Percentiles rank a stretch among this genome's conserved stretches.
These are phyloP conservation scores for Lathyrus tuberosus DNA, from an alignment of 306 rosid species.

Conservation along the genomic window DNA sequence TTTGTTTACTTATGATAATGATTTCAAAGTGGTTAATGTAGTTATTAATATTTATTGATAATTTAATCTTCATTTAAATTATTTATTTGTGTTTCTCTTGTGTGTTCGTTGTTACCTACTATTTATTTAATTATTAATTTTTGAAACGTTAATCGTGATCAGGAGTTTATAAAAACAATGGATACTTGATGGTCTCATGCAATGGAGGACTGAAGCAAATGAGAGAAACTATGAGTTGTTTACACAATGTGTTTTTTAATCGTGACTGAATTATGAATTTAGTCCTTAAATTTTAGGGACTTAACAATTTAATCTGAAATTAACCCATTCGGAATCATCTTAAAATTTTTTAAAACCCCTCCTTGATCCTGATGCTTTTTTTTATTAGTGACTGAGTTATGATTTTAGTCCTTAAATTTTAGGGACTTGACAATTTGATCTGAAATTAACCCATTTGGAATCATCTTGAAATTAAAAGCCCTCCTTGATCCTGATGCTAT, in stretches of 20 bases:
- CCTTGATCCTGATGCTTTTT: no score
- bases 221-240: constrained; percentile 90
- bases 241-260: neutral
- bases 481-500: neutral
- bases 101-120: neutral
- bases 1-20: neutral
- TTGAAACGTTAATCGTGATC: constrained; percentile 1
- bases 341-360: no score
- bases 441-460: no score
- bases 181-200: constrained; percentile 96
- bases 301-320: neutral
- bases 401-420: no score
- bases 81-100: neutral
- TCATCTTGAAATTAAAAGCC: neutral
- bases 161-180: constrained; percentile 93
- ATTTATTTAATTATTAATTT: constrained; percentile 15
- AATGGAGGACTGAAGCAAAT: no score
- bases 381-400: no score
- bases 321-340: neutral
- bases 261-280: neutral
- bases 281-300: neutral
- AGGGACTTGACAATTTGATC: no score
- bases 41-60: neutral
- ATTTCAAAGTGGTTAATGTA: neutral
- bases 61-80: no score